These are phyloP conservation scores for Trypanosoma platydactyli DNA, from an alignment of 208 protist genomes.

Conservation along the genomic window DNA sequence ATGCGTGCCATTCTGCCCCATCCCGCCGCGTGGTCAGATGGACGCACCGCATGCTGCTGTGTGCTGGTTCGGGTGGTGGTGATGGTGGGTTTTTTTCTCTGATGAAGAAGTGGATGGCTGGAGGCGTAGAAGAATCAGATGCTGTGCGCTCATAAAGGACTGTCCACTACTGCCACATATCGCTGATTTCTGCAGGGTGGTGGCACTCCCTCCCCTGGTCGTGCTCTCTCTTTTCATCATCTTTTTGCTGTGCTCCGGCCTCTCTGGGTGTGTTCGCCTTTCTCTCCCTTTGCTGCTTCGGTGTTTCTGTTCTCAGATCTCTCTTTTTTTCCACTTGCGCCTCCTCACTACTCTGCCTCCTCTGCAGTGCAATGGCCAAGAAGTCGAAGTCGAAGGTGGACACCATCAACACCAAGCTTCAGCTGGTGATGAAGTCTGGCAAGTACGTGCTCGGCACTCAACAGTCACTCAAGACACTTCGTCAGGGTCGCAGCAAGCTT, in stretches of 20 bases:
- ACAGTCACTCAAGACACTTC: slow-evolving; percentile 96
- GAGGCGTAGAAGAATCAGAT: too few relatives aligned
- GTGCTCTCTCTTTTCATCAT: too few relatives aligned
- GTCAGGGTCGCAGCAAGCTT: slow-evolving; percentile 97
- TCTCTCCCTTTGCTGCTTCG: not conserved
- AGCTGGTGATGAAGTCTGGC: slow-evolving; percentile 99
- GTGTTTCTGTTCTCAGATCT: not conserved
- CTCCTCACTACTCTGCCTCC: slow-evolving; percentile 15
- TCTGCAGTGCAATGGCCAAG: slow-evolving; percentile 70
- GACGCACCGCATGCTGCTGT: too few relatives aligned
- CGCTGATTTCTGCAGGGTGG: too few relatives aligned
- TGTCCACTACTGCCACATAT: too few relatives aligned
- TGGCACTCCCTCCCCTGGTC: too few relatives aligned
- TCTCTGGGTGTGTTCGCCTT: not conserved
- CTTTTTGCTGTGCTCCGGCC: not conserved
- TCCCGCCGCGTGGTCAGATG: too few relatives aligned
- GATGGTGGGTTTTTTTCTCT: too few relatives aligned
- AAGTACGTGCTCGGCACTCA: slow-evolving; percentile 99
- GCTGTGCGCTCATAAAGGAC: too few relatives aligned
- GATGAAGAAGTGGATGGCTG: too few relatives aligned
- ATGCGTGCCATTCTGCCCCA: too few relatives aligned
- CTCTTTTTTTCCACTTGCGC: slow-evolving; percentile 16
- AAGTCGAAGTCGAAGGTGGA: slow-evolving; percentile 97
- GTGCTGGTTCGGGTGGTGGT: too few relatives aligned
- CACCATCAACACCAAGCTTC: slow-evolving; percentile 98